Percentiles rank a stretch among this genome's conserved stretches.
phyloP scores from a whole-genome alignment of 139 green algal species.

The Ulvella scutata region DNA sequence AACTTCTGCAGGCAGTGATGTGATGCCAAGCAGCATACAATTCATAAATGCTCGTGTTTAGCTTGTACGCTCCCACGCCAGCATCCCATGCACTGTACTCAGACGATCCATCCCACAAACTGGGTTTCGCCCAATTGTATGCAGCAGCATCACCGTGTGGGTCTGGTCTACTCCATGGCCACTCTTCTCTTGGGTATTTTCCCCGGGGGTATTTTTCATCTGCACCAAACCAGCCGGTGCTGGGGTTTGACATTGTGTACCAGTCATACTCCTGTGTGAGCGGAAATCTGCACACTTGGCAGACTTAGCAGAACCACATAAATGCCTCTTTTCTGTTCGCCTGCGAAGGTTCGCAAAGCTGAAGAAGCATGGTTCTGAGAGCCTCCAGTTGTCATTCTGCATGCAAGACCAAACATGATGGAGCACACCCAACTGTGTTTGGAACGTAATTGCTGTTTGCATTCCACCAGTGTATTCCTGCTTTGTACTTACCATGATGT shows the following conservation, averaged over 20 bases:
- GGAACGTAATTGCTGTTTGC: not conserved
- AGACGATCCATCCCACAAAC: not conserved
- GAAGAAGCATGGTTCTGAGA: not conserved
- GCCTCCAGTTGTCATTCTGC: not conserved
- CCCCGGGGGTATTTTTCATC: not conserved
- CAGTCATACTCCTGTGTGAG: not conserved
- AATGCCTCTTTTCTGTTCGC: not conserved
- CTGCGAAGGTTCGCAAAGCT: not conserved
- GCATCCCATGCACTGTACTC: not conserved
- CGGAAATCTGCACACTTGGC: not conserved
- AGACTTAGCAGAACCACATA: not conserved
- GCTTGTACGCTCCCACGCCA: no score
- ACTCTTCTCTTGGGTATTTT: not conserved
- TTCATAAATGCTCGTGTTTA: conserved; percentile 3
- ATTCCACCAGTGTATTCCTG: conserved; percentile 3
- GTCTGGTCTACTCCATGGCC: not conserved
- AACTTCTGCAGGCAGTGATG: not conserved
- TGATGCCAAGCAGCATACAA: not conserved
- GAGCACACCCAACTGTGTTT: not conserved
- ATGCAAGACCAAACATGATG: not conserved
- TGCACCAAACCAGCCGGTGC: not conserved
- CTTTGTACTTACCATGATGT: not conserved
- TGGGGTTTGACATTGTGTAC: not conserved
- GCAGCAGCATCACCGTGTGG: not conserved
- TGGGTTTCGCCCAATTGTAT: not conserved